Base-by-base conservation (phyloP, 805 yeast genomes). In the Wickerhamomyces silvicola region DNA sequence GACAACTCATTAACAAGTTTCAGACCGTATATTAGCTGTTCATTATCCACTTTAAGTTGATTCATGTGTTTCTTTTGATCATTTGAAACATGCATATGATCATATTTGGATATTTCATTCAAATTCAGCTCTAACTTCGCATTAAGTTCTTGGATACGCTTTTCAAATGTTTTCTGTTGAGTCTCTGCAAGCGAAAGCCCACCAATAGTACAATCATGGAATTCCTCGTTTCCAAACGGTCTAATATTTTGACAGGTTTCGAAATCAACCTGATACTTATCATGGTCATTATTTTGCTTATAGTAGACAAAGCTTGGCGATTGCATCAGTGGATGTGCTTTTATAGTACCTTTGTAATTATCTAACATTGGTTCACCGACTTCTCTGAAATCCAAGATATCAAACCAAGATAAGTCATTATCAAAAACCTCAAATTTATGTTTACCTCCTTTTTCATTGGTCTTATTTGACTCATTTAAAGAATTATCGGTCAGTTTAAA, bases 261-360 rank as follows among this genome's bases (percentile, higher is more conserved):
- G n/a, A 53, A 50, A 40, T 62, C 62, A n/a, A 61, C 41, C 34
- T 64, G 68, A 33, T 48, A 57, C 32, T 49, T 57, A 24, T 63
- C 62, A 2, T 64, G 68, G 38, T 70, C 65, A 31, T 65, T 67
- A 2, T 85, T 76, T 40, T 80, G 76, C 30, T 90, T 66, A 39
- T 71, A 60, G 52, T 84, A 88, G 3, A 79, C 64, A 50, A 87
- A 79, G 27, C 74, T 61, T 5, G 90, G 83, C 1, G 94, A 66
- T 53, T 61, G 75, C 44, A 84, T 46, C 39, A 87, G 56, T 3
- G 94, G 90, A 26, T 60, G 48, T 3, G 80, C 70, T 10, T 57
- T 60, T 28, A 85, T 63, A 10, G 45, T 26, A 37, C 78, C 62
- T 4, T 56, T 46, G 30, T 54, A 53, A 1, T 55, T 51, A 8